Base-by-base conservation (phyloP, 2,329 filamentous ascomycete genomes). In the Leptographium lundbergii region DNA sequence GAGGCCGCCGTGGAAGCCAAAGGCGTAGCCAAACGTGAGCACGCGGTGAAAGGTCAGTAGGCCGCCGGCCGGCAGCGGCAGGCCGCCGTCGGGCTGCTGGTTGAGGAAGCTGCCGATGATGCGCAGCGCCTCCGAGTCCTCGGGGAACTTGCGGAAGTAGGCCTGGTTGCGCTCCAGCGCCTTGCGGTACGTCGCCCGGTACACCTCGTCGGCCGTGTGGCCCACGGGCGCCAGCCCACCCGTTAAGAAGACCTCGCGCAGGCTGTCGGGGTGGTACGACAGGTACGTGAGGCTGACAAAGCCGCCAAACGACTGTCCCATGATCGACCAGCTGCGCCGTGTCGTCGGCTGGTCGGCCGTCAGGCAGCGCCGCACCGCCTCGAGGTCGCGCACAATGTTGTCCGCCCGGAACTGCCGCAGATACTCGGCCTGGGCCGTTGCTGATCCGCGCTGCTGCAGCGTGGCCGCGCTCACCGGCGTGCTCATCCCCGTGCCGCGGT, bases 291-390 rank as follows among this genome's bases (percentile, higher is more conserved):
- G 77, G 54, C 79, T 80, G 67, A 91, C 89, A 71, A 96, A 96
- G 1, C 92, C 92, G 47, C 92, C 92, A 70, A 95, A 97, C 19
- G 87, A 91, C 73, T 96, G 92, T 10, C 92, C 92, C 62, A 95
- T 86, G 34, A 94, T 80, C 60, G 85, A 87, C 92, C 91, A 96
- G 69, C 86, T 85, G 68, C 87, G 84, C 25, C 80, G 75, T 4
- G 9, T 14, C 27, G 59, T 48, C 0, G 87, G 84, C 66, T 84
- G 88, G 57, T 85, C 82, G 6, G 77, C 74, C 0, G 88, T 94
- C 58, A 97, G 75, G 47, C 80, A 86, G 66, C 84, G 81, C 6
- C 92, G 82, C 36, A 97, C 83, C 5, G 91, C 90, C 69, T 97
- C 92, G 63, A 87, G 89, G 67, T 97, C 92, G 54, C 82, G 84